Evolutionary conservation across 169 alveolate genomes (phyloP).

Genomic region (Cytauxzoon felis): DNA sequence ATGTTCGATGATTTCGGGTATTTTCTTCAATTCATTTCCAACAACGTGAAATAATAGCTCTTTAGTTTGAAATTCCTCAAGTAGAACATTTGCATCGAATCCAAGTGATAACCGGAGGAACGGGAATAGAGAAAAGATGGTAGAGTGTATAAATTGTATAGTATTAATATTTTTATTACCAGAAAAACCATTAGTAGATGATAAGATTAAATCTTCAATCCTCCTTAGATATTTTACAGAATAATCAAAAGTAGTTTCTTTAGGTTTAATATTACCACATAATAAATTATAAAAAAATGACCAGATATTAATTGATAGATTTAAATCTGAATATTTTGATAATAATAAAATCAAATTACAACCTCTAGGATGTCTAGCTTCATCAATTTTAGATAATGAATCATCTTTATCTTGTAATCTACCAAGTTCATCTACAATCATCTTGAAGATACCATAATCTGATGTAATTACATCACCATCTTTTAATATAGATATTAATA

Average conservation of each 20-base stretch:
- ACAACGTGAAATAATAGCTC: too few relatives aligned
- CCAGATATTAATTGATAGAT: conserved; percentile 9
- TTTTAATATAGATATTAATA: conserved; percentile 6
- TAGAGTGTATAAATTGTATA: too few relatives aligned
- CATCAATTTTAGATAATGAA: conserved; percentile 35
- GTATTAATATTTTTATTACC: conserved; percentile 21
- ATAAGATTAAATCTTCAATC: conserved; percentile 20
- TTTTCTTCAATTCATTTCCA: too few relatives aligned
- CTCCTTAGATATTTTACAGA: conserved; percentile 15
- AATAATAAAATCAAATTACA: conserved; percentile 10
- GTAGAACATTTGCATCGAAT: too few relatives aligned
- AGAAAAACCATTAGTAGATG: conserved; percentile 20
- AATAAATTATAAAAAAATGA: conserved; percentile 23
- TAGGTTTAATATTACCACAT: conserved; percentile 20
- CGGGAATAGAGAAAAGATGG: too few relatives aligned
- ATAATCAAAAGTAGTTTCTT: conserved; percentile 20
- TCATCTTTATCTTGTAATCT: conserved; percentile 37
- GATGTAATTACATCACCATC: conserved; percentile 2
- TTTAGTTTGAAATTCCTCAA: too few relatives aligned
- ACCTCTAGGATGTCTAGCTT: conserved; percentile 41
- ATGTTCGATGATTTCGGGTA: too few relatives aligned
- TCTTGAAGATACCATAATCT: not conserved
- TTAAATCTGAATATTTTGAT: conserved; percentile 18
- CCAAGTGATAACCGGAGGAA: too few relatives aligned
- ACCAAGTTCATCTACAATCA: conserved; percentile 34